Percentiles rank a stretch among this genome's conserved stretches.
These are phyloP conservation scores for Globisporangium irregulare DNA, from an alignment of 352 stramenopile genomes.

Conservation along the genomic window DNA sequence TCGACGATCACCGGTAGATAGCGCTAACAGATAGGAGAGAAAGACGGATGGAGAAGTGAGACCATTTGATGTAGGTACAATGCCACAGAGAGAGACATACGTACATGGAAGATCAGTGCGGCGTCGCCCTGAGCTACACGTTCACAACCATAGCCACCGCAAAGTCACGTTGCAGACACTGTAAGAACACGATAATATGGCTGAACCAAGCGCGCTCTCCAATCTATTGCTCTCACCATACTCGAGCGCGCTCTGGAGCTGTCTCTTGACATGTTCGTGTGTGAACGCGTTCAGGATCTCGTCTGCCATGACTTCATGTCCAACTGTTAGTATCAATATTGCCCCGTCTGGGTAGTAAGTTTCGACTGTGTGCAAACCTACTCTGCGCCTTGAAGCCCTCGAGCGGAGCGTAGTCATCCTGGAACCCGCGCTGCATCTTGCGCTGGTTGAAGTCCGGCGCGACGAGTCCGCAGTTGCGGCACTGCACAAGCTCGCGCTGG, in stretches of 20 bases:
- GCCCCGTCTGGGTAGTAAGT: not conserved
- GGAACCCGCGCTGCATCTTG: conserved; percentile 21
- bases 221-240: conserved; percentile 22
- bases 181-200: too few relatives aligned
- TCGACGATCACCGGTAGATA: conserved; percentile 51
- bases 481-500: conserved; percentile 27
- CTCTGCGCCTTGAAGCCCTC: conserved; percentile 27
- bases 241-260: conserved; percentile 38
- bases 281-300: conserved; percentile 47
- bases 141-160: too few relatives aligned
- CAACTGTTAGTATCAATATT: not conserved
- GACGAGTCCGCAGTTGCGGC: conserved; percentile 46
- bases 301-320: conserved; percentile 41
- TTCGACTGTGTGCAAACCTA: conserved; percentile 3
- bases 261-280: conserved; percentile 30
- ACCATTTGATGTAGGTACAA: too few relatives aligned
- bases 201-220: not conserved
- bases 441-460: conserved; percentile 42
- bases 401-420: conserved; percentile 26
- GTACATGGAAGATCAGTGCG: conserved; percentile 37
- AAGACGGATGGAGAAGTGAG: too few relatives aligned
- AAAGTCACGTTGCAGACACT: too few relatives aligned
- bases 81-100: too few relatives aligned
- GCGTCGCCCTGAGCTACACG: conserved; percentile 21
- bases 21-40: conserved; percentile 3